A percentile compares a stretch with the other conserved stretches of the same genome.
Evolutionary conservation across 495 filamentous ascomycete genomes (phyloP).

Genomic region (Talaromyces nanjingensis): DNA sequence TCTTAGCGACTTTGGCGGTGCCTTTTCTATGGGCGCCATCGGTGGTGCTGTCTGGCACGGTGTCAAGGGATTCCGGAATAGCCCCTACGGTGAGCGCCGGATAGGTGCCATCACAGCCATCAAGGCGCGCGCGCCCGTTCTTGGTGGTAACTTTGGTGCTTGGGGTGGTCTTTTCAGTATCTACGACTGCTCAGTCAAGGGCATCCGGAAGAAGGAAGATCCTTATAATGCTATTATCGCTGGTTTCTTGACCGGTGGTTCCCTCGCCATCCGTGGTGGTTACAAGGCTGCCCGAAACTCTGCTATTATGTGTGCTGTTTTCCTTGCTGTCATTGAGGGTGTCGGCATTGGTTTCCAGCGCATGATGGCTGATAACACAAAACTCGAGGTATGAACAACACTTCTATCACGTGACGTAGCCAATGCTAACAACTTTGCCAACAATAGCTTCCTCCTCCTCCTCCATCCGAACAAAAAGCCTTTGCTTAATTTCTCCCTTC

Average conservation of each 20-base stretch:
- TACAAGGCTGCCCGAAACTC: constrained; percentile 83
- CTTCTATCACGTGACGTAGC: constrained; percentile 3
- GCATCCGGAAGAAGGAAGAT: constrained; percentile 91
- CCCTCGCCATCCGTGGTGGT: constrained; percentile 85
- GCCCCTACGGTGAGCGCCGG: constrained; percentile 82
- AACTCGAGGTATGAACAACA: constrained; percentile 58
- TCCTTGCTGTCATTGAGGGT: constrained; percentile 94
- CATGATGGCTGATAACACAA: constrained; percentile 89
- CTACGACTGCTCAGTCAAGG: constrained; percentile 97
- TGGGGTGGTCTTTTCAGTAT: constrained; percentile 95
- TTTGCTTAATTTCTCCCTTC: constrained; percentile 15
- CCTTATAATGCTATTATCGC: constrained; percentile 95
- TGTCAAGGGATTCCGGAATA: constrained; percentile 91
- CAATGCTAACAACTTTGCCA: constrained; percentile 4
- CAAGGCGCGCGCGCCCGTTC: constrained; percentile 90
- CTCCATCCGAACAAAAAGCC: constrained; percentile 35
- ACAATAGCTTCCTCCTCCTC: constrained; percentile 36
- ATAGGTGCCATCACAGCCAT: constrained; percentile 96
- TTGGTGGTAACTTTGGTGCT: constrained; percentile 95
- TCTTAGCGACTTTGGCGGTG: constrained; percentile 93
- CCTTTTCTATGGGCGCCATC: constrained; percentile 90
- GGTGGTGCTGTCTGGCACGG: constrained; percentile 97
- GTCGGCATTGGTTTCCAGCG: constrained; percentile 95
- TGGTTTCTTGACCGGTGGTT: constrained; percentile 93
- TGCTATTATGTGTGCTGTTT: constrained; percentile 88